Conservation (phyloP, 2,329 filamentous ascomycete genomes). For the Cytospora chrysosperma region DNA sequence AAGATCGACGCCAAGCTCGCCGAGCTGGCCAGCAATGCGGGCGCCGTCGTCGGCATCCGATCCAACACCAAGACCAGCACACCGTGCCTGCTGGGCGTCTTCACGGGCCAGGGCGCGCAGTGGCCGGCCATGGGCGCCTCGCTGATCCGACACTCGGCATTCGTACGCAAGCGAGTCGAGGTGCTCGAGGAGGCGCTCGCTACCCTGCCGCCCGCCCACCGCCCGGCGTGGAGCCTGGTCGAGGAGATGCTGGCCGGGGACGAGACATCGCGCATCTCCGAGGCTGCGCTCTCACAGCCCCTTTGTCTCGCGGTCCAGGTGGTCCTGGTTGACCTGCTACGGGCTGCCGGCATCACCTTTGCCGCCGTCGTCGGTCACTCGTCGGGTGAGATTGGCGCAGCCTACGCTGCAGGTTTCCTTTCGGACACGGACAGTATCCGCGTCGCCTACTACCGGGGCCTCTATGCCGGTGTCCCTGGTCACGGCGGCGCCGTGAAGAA, state of each 20-base stretch:
- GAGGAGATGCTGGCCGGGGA: slow-evolving; percentile 17
- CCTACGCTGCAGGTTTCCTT: slow-evolving; percentile 17
- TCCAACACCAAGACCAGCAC: not conserved
- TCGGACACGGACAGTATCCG: slow-evolving; percentile 28
- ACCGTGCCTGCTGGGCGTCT: slow-evolving; percentile 25
- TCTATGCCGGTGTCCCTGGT: not conserved
- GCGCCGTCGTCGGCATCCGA: too few relatives aligned
- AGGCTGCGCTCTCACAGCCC: slow-evolving; percentile 20
- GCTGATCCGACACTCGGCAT: slow-evolving; percentile 26
- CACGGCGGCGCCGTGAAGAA: too few relatives aligned
- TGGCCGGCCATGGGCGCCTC: slow-evolving; percentile 35
- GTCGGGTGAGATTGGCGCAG: slow-evolving; percentile 27
- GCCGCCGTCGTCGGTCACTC: slow-evolving; percentile 32
- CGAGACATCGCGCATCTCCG: slow-evolving; percentile 20
- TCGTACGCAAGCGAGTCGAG: too few relatives aligned
- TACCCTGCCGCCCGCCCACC: too few relatives aligned
- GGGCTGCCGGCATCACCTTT: slow-evolving; percentile 26
- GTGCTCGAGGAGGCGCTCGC: too few relatives aligned
- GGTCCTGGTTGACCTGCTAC: slow-evolving; percentile 36
- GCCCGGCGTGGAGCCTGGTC: slow-evolving; percentile 14
- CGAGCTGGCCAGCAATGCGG: not conserved
- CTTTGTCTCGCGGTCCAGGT: slow-evolving; percentile 42
- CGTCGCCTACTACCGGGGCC: slow-evolving; percentile 29
- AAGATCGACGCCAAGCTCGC: too few relatives aligned
- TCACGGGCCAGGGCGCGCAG: slow-evolving; percentile 38